Percentiles rank a stretch among this genome's conserved stretches.
These are phyloP conservation scores for Globisporangium abappressorium DNA, from an alignment of 352 stramenopile genomes.

Conservation along the genomic window DNA sequence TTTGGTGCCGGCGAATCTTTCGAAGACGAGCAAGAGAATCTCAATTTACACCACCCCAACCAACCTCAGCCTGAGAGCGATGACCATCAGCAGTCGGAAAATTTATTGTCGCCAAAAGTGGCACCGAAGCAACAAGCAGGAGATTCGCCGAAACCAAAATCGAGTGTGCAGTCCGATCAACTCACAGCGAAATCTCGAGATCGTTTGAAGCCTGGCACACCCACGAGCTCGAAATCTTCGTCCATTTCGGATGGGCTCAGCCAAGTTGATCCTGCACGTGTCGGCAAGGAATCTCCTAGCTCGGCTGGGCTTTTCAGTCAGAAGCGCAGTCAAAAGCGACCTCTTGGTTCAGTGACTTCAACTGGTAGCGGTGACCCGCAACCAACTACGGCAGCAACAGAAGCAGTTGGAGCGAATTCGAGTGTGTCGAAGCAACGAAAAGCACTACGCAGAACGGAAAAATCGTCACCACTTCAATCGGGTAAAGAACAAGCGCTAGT, in stretches of 20 bases:
- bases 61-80: not conserved
- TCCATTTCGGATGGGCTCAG: not conserved
- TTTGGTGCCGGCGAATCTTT: not conserved
- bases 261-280: not conserved
- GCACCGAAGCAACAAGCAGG: not conserved
- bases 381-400: not conserved
- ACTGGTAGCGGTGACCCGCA: not conserved
- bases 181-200: not conserved
- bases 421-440: slow-evolving; percentile 1
- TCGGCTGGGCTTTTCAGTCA: not conserved
- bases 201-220: not conserved
- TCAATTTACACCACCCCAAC: not conserved
- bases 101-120: slow-evolving; percentile 6
- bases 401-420: not conserved
- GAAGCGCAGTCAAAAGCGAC: slow-evolving; percentile 1
- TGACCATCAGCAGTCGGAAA: slow-evolving; percentile 3
- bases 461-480: not conserved
- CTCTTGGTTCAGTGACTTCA: not conserved
- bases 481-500: not conserved
- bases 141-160: not conserved
- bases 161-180: not conserved
- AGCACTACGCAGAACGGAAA: not conserved
- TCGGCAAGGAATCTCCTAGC: not conserved
- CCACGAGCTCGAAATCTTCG: not conserved
- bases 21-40: not conserved